These are phyloP conservation scores for Botrytis tulipae DNA, from an alignment of 2,329 filamentous ascomycete genomes.

Conservation along the genomic window DNA sequence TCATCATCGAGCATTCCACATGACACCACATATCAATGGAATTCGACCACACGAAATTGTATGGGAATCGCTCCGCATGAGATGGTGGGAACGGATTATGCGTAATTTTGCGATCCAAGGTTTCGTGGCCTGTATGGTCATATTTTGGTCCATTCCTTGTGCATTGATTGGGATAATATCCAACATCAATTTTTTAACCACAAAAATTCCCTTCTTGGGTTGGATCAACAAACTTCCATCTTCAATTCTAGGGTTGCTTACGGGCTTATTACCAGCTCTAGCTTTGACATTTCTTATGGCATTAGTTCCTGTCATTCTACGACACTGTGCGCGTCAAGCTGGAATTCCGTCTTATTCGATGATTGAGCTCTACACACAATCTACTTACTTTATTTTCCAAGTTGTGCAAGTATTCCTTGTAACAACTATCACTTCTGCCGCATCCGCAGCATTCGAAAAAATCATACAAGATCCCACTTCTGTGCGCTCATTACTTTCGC, in stretches of 20 bases:
- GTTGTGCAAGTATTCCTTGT: slow-evolving; percentile 68
- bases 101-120: slow-evolving; percentile 50
- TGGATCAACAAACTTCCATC: slow-evolving; percentile 58
- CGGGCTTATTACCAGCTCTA: slow-evolving; percentile 59
- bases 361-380: slow-evolving; percentile 62
- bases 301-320: slow-evolving; percentile 58
- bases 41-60: slow-evolving; percentile 61
- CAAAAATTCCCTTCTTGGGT: slow-evolving; percentile 51
- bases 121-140: slow-evolving; percentile 55
- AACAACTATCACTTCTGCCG: slow-evolving; percentile 62
- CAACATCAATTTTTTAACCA: slow-evolving; percentile 57
- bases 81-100: slow-evolving; percentile 60
- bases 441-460: slow-evolving; percentile 51
- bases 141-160: slow-evolving; percentile 70
- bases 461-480: slow-evolving; percentile 51
- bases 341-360: slow-evolving; percentile 58
- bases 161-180: slow-evolving; percentile 63
- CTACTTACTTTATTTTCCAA: slow-evolving; percentile 62
- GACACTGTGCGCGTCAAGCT: slow-evolving; percentile 58
- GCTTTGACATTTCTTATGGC: slow-evolving; percentile 60
- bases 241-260: slow-evolving; percentile 58
- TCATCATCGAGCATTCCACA: slow-evolving; percentile 61
- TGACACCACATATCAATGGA: slow-evolving; percentile 63
- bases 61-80: slow-evolving; percentile 64
- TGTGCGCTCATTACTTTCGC: slow-evolving; percentile 50